phyloP scores from a whole-genome alignment of 1,284 basidiomycete species.

The Leccinum holopus region DNA sequence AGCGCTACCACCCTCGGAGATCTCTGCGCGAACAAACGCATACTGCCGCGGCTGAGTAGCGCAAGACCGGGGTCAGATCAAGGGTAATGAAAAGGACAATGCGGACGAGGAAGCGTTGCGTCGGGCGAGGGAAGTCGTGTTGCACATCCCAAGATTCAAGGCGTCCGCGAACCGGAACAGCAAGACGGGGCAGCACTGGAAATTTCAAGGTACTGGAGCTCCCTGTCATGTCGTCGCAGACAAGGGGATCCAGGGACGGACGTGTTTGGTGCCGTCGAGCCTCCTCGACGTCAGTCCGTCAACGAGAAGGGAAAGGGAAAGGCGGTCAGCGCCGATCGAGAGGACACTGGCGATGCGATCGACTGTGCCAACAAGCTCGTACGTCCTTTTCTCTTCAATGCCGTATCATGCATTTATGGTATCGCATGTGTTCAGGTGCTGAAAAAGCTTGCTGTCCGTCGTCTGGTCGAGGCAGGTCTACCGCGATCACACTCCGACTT shows the following conservation, averaged over 20 bases:
- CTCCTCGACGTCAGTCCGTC: conserved; percentile 15
- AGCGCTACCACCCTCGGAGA: conserved; percentile 20
- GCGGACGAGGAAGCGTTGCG: conserved; percentile 31
- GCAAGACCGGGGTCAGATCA: not conserved
- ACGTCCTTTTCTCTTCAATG: conserved; percentile 13
- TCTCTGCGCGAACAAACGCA: conserved; percentile 25
- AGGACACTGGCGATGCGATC: conserved; percentile 24
- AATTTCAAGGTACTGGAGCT: conserved; percentile 53
- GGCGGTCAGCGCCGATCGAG: conserved; percentile 2
- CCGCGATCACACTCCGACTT: conserved; percentile 60
- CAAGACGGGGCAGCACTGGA: conserved; percentile 1
- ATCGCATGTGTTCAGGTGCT: conserved; percentile 37
- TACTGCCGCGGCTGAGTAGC: not conserved
- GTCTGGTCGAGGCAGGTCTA: conserved; percentile 44
- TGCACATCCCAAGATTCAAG: conserved; percentile 33
- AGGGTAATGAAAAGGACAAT: conserved; percentile 14
- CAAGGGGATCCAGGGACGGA: conserved; percentile 39
- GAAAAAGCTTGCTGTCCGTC: conserved; percentile 42
- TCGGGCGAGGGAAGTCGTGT: conserved; percentile 38
- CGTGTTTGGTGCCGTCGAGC: conserved; percentile 46
- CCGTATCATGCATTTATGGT: not conserved
- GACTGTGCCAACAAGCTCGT: conserved; percentile 46
- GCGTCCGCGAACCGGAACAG: conserved; percentile 6
- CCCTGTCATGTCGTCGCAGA: conserved; percentile 31
- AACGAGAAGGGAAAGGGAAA: conserved; percentile 31